Evolutionary conservation across 2,329 filamentous ascomycete genomes (phyloP), one percentile per base, ranked within the genome.

Genomic region (Didymella keratinophila): DNA sequence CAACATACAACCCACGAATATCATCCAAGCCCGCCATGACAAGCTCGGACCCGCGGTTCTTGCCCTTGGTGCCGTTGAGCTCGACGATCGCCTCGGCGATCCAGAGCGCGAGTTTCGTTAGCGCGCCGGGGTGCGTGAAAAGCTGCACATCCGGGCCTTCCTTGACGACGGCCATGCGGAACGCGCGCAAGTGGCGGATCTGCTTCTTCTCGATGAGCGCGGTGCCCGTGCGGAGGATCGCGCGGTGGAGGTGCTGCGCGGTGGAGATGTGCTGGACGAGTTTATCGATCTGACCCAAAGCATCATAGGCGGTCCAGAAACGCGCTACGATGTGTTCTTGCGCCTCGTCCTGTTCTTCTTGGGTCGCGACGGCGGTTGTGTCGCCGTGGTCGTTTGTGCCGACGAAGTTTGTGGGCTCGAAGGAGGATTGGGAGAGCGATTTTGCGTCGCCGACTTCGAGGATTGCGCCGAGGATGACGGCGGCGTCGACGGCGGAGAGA

Each of bases 91-190:
- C 95, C 78, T 98, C 94, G 44, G 90, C 92, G 41, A 99, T 86
- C 95, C 95, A 99, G 3, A 97, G 83, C 0, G 94, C 93, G 14
- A 99, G 84, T 76, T 98, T 97, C 2, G 93, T 96, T 23, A 99
- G 81, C 1, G 95, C 95, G 6, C 93, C 92, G 0, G 95, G 93
- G 71, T 98, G 94, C 0, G 89, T 93, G 78, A 99, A 99, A 11
- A 98, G 84, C n/a, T 86, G 80, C 0, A 96, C 90, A 68, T 98
- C 95, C 0, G 93, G 92, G 0, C 94, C 93, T 71, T 98, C 95
- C 74, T 96, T 97, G 68, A 99, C 93, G 4, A 98, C 90, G 32
- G 91, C 96, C 84, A 99, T 93, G 48, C 95, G 91, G 76, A 98
- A 99, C 0, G 94, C 91, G 46, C 92, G 88, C 16, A 99, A 82